A percentile compares a stretch with the other conserved stretches of the same genome.
Evolutionary conservation across 176 grass and related monocot species (phyloP).

Genomic region (Eleusine coracana): DNA sequence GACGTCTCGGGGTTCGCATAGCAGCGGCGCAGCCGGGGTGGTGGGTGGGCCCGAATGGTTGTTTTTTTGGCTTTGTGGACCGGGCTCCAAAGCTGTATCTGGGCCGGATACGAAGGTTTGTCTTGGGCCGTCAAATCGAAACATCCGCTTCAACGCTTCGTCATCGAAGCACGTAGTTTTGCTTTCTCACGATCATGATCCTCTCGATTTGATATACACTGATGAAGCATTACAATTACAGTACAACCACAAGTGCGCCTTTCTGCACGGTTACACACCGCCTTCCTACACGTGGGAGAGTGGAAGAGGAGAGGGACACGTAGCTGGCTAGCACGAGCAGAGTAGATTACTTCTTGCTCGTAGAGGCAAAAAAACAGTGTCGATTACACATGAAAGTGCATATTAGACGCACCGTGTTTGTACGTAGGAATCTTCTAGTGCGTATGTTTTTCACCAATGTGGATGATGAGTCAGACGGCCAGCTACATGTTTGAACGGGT

Average conservation of each 20-base stretch:
- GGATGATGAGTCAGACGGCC: conserved; percentile 1
- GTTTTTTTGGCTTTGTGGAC: neutral
- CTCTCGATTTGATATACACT: too few relatives aligned
- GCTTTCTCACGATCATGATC: too few relatives aligned
- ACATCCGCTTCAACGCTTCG: neutral
- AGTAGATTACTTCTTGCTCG: too few relatives aligned
- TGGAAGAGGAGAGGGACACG: too few relatives aligned
- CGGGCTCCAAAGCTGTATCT: neutral
- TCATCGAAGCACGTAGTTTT: neutral
- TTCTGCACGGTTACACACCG: neutral
- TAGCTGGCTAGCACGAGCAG: neutral
- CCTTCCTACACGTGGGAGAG: neutral
- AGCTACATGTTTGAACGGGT: too few relatives aligned
- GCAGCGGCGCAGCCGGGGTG: conserved; percentile 10
- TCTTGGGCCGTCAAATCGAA: neutral
- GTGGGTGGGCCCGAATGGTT: neutral
- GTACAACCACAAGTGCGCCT: neutral
- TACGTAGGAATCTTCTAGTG: conserved; percentile 2
- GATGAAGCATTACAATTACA: neutral
- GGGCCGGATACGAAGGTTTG: neutral
- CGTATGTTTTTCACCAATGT: neutral
- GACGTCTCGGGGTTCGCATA: conserved; percentile 22
- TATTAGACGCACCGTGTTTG: neutral
- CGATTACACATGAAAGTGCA: neutral
- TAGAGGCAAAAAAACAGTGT: neutral